Base-by-base conservation (phyloP, 148 eudicot genomes). In the Arbutus unedo region DNA sequence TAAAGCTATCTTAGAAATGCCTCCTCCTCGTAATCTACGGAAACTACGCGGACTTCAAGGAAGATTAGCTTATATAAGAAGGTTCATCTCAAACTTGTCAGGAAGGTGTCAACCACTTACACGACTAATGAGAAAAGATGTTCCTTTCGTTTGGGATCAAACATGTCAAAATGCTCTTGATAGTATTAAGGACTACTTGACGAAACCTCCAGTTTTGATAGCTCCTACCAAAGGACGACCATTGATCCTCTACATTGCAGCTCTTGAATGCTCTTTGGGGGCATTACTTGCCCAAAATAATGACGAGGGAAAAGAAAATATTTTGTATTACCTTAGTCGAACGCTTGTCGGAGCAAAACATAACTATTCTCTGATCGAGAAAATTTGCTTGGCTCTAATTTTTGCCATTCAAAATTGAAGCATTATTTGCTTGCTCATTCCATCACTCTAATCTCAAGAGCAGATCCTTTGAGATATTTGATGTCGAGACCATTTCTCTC, bases 41-140 rank as follows among this genome's bases (percentile, higher is more conserved):
- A 6, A 49, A 50, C 10, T 66, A 0, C 5, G 44, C 0, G 59
- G 79, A 10, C 59, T 50, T 16, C 79, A 76, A 76, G 79, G 56
- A 19, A 8, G 59, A n/a, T 48, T 75, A 57, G 78, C 57, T 5
- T 75, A 45, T 25, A 75, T 75, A 19, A 48, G 78, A 18, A 49
- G 78, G 56, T 75, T 75, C 38, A 45, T 75, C 57, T 49, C 78
- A 14, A 75, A 74, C 11, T 18, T 75, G 31, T 38, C 23, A 45
- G 55, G 57, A 49, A 43, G 78, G 4, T 75, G 78, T 21, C 56
- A 75, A 75, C 38, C 56, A 4, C 19, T 75, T 23, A 25, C 78
- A 6, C 9, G 23, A 51, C 8, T 75, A 6, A 48, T 48, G 78
- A 75, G 21, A 11, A 75, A 75, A 19, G 78, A 44, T 10, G 78